Evolutionary conservation across 495 filamentous ascomycete species (phyloP).

Genomic region (Trichocladium antarcticum): DNA sequence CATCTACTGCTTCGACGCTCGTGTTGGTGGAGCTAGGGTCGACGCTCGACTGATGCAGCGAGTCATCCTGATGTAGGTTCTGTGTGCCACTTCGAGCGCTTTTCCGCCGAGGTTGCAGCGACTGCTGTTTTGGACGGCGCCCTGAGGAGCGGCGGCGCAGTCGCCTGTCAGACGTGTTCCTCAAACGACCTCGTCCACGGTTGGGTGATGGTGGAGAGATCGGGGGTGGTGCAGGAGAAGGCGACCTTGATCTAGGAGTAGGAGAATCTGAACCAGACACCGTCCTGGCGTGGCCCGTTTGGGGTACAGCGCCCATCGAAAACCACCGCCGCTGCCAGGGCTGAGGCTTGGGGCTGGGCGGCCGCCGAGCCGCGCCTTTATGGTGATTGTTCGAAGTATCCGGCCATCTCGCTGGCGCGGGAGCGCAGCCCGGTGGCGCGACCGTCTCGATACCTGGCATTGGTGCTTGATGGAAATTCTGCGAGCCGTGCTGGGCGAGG

Average conservation of each 20-base stretch:
- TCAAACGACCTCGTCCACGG: neutral
- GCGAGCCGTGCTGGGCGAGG: neutral
- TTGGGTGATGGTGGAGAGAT: neutral
- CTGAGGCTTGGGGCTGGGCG: neutral
- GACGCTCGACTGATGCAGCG: neutral
- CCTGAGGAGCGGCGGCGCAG: neutral
- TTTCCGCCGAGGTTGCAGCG: neutral
- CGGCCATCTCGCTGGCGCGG: neutral
- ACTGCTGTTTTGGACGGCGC: neutral
- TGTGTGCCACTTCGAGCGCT: neutral
- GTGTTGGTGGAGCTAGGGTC: neutral
- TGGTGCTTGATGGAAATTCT: neutral
- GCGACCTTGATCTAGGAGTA: neutral
- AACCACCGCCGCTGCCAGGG: conserved; percentile 1
- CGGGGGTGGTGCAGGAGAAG: neutral
- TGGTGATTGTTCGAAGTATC: neutral
- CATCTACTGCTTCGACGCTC: neutral
- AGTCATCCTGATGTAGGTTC: neutral
- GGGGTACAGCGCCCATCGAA: neutral
- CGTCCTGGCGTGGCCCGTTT: neutral
- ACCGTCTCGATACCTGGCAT: neutral
- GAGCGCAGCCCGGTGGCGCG: neutral
- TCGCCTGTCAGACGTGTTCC: neutral
- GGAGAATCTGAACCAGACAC: neutral
- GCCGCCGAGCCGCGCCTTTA: no score